Base-by-base conservation (phyloP, 140 eudicot species). In the Erigeron philadelphicus region DNA sequence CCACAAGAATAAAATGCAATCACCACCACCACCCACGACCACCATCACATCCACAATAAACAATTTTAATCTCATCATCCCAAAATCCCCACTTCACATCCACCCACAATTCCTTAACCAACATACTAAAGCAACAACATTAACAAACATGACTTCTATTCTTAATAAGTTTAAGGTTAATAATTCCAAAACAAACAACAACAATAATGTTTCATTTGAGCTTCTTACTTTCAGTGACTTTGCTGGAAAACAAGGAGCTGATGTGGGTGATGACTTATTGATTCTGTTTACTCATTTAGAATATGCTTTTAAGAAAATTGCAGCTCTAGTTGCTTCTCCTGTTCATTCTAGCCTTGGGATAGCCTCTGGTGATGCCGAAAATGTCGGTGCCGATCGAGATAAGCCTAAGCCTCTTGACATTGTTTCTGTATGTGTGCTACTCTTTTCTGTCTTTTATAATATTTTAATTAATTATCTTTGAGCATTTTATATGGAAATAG, bases 351-450 rank as follows among this genome's bases (percentile, higher is more conserved):
- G 75, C 53, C 88, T 89, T 15, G 87, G 76, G 7, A 84, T 66
- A 49, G 49, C 41, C 67, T 74, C 77, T 38, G 79, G 54, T 1
- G 80, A 46, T 54, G 83, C 63, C 45, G 35, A 58, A 25, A 76
- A n/a, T 56, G 73, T 68, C 31, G 77, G 67, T 6, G 31, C 87
- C 41, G 95, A 73, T 44, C 81, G 98, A 78, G 98, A 93, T 89
- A 88, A 88, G 72, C 96, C 98, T n/a, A 93, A 93, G 81, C 95
- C 98, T 7, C 98, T 93, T 46, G 98, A 93, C 71, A 79, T 89
- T 43, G 94, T 93, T 12, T 85, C 96, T 49, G 98, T 93, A 65
- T 1, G 93, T 83, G 54, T 41, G 18, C 18, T 52, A n/a, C 17
- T 0, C 25, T 15, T 9, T 4, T 64, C 0, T 31, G 38, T 31